A percentile compares a stretch with the other conserved stretches of the same genome.
Conservation (phyloP, 805 yeast genomes). For the Yarrowia sp. region DNA sequence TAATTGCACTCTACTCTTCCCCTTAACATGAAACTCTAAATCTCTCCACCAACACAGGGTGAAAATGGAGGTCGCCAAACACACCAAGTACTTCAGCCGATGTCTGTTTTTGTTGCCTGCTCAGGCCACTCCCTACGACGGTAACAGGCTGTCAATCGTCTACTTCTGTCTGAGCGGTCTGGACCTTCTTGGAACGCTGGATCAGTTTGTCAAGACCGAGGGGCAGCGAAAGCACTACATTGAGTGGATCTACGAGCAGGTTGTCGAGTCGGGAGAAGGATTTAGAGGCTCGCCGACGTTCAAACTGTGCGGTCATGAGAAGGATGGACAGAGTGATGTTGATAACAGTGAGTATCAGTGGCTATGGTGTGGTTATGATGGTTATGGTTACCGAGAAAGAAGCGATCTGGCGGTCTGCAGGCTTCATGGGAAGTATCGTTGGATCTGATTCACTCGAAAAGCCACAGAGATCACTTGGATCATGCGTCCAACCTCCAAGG, state of each 20-base stretch:
- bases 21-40: not conserved
- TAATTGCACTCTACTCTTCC: not conserved
- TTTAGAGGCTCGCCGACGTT: slow-evolving; percentile 61
- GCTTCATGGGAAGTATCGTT: too few species aligned
- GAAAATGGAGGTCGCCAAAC: slow-evolving; percentile 21
- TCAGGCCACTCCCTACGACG: slow-evolving; percentile 59
- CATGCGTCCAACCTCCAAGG: too few species aligned
- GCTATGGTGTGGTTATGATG: too few species aligned
- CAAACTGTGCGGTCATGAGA: slow-evolving; percentile 9
- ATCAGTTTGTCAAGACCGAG: slow-evolving; percentile 35
- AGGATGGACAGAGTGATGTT: too few species aligned
- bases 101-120: slow-evolving; percentile 56
- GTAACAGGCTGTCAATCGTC: slow-evolving; percentile 65
- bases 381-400: too few species aligned
- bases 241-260: slow-evolving; percentile 49
- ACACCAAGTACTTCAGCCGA: slow-evolving; percentile 46
- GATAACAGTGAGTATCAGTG: slow-evolving; percentile 6
- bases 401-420: too few species aligned
- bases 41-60: not conserved
- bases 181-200: slow-evolving; percentile 45
- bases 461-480: too few species aligned
- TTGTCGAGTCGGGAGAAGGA: slow-evolving; percentile 45
- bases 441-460: too few species aligned
- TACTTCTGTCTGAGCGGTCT: slow-evolving; percentile 69
- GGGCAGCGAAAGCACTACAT: slow-evolving; percentile 39